A percentile compares a stretch with the other conserved stretches of the same genome.
phyloP scores from a whole-genome alignment of 805 yeast genomes.

The Jamesozyma spencerorum region DNA sequence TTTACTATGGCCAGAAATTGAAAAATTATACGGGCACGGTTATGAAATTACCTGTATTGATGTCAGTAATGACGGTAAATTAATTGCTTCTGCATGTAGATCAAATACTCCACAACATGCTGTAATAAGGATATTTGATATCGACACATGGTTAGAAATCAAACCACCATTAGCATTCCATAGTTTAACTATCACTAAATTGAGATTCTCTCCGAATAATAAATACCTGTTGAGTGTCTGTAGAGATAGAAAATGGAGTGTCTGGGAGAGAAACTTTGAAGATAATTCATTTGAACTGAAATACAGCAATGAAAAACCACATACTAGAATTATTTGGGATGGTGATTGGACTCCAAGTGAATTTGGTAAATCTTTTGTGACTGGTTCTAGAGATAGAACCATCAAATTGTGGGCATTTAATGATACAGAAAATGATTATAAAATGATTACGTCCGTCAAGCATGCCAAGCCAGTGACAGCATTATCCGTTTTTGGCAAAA shows the following conservation, averaged over 20 bases:
- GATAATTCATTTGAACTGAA: slow-evolving; percentile 34
- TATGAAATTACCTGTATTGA: slow-evolving; percentile 82
- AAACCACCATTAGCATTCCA: slow-evolving; percentile 57
- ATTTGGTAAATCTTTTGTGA: slow-evolving; percentile 48
- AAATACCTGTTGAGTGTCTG: slow-evolving; percentile 64
- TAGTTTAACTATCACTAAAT: slow-evolving; percentile 73
- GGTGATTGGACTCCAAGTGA: slow-evolving; percentile 70
- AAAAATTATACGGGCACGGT: slow-evolving; percentile 94
- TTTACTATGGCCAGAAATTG: slow-evolving; percentile 91
- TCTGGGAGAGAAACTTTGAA: slow-evolving; percentile 49
- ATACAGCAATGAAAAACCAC: slow-evolving; percentile 57
- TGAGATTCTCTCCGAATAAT: slow-evolving; percentile 65
- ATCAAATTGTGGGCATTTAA: slow-evolving; percentile 61
- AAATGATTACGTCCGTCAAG: slow-evolving; percentile 35
- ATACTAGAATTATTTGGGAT: slow-evolving; percentile 91
- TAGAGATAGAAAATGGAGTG: slow-evolving; percentile 77
- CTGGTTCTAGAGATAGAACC: slow-evolving; percentile 80
- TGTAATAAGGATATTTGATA: slow-evolving; percentile 66
- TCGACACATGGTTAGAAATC: slow-evolving; percentile 51
- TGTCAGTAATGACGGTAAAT: slow-evolving; percentile 48
- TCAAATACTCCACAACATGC: slow-evolving; percentile 83
- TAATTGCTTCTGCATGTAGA: slow-evolving; percentile 84
- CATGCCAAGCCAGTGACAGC: slow-evolving; percentile 58
- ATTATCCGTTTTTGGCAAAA: slow-evolving; percentile 38
- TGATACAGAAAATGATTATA: slow-evolving; percentile 31